Evolutionary conservation across 2,329 filamentous ascomycete species (phyloP), one percentile per base, ranked within the genome.

Genomic region (Elsinoe necatrix): DNA sequence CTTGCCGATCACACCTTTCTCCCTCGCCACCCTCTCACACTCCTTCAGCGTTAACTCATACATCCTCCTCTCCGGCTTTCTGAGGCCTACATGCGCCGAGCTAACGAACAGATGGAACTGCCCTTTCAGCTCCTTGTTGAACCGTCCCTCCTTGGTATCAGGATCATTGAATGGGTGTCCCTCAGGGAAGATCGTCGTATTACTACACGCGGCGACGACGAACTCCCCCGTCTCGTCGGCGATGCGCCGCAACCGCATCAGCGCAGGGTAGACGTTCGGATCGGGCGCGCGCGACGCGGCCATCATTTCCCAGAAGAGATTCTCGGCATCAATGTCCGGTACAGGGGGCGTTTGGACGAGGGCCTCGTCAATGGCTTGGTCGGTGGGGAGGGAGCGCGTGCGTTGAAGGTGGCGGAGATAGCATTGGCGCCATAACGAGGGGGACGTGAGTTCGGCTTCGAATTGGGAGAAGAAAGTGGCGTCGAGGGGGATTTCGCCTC

Each of bases 271-370:
- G 85, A 97, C 93, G 77, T 86, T 87, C 3, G 89, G 89, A 68
- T 98, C 92, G 0, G 87, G 83, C 1, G 74, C 71, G 4, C 82
- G 77, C 9, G 87, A 84, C 11, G 79, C 72, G 3, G 77, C 72
- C 89, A 97, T 96, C 91, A 97, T 97, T 65, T 86, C 80, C 80
- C 88, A 87, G 74, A 95, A 96, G 25, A 98, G 76, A 71, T 75
- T 82, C 67, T 89, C 83, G 12, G 81, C 87, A 65, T 97, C 85
- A 45, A 97, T 78, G 1, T 75, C 70, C 0, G 92, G 92, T 0
- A 90, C 68, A 0, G 83, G 77, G 1, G 88, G 87, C 9, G 61
- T 64, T 21, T 65, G 58, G 27, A 59, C 65, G 6, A 59, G 61
- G 6, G 63, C 61, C 55, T 67, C 66, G 41, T 67, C 65, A 4